phyloP scores from a whole-genome alignment of 2,329 filamentous ascomycete genomes.

The Gnomoniopsis sp. region DNA sequence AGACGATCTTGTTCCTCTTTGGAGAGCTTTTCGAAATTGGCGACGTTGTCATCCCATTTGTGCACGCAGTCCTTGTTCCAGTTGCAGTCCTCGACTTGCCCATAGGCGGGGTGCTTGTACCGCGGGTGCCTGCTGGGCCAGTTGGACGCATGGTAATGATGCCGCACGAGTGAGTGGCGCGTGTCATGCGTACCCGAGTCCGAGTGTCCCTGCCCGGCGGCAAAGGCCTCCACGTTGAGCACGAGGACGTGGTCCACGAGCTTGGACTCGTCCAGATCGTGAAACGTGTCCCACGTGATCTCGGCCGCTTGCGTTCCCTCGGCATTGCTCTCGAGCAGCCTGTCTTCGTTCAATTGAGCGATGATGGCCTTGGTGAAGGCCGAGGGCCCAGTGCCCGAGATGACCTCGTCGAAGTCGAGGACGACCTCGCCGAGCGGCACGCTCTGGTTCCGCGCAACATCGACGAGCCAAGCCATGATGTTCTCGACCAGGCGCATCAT shows the following conservation, averaged over 20 bases:
- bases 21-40: conserved; percentile 54
- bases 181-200: conserved; percentile 69
- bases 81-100: conserved; percentile 68
- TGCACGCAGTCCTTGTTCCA: conserved; percentile 63
- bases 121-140: conserved; percentile 67
- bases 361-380: conserved; percentile 66
- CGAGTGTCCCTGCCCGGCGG: conserved; percentile 69
- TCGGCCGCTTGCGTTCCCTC: conserved; percentile 26
- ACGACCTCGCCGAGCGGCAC: conserved; percentile 58
- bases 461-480: conserved; percentile 64
- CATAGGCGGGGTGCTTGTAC: conserved; percentile 65
- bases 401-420: conserved; percentile 69
- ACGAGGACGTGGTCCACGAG: conserved; percentile 63
- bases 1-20: conserved; percentile 56
- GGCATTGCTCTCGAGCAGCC: conserved; percentile 13
- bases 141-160: conserved; percentile 71
- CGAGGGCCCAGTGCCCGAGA: conserved; percentile 68
- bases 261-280: conserved; percentile 63
- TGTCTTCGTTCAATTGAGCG: conserved; percentile 54
- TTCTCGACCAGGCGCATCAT: conserved; percentile 67
- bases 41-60: conserved; percentile 63
- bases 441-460: conserved; percentile 55
- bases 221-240: conserved; percentile 68
- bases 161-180: conserved; percentile 63
- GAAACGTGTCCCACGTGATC: conserved; percentile 63